Conservation (phyloP, 805 yeast genomes). For the Teunomyces pallodes region DNA sequence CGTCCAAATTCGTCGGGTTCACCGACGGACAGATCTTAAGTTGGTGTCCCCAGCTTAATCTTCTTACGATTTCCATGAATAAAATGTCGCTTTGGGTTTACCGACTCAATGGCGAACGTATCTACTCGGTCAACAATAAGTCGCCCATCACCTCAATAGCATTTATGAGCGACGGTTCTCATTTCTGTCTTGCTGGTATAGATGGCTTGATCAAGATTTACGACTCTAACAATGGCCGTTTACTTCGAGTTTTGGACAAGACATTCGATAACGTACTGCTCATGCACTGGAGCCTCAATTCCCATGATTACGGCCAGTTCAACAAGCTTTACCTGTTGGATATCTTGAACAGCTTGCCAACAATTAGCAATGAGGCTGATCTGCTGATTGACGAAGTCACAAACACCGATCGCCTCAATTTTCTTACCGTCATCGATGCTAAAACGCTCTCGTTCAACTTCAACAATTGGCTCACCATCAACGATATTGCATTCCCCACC, state of each 20-base stretch:
- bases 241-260: conserved; percentile 21
- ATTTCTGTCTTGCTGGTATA: conserved; percentile 44
- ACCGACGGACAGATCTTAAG: conserved; percentile 38
- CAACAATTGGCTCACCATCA: conserved; percentile 28
- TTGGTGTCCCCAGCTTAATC: conserved; percentile 55
- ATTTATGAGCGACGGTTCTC: conserved; percentile 37
- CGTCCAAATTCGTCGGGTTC: conserved; percentile 18
- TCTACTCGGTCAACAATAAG: conserved; percentile 46
- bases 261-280: conserved; percentile 17
- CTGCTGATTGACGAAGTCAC: conserved; percentile 9
- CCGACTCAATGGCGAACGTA: conserved; percentile 52
- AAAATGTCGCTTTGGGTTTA: conserved; percentile 48
- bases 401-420: conserved; percentile 16
- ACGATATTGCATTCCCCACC: conserved; percentile 21
- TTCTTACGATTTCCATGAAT: conserved; percentile 52
- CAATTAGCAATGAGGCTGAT: conserved; percentile 19
- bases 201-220: conserved; percentile 44
- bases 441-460: conserved; percentile 27
- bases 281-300: conserved; percentile 16
- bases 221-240: conserved; percentile 46
- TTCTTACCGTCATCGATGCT: conserved; percentile 23
- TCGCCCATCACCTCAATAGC: conserved; percentile 29
- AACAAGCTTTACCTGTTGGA: conserved; percentile 27
- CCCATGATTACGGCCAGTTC: conserved; percentile 7
- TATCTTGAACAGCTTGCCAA: conserved; percentile 34